Conservation (phyloP, 768 basidiomycete genomes). For the Tylopilus rubrobrunneus region DNA sequence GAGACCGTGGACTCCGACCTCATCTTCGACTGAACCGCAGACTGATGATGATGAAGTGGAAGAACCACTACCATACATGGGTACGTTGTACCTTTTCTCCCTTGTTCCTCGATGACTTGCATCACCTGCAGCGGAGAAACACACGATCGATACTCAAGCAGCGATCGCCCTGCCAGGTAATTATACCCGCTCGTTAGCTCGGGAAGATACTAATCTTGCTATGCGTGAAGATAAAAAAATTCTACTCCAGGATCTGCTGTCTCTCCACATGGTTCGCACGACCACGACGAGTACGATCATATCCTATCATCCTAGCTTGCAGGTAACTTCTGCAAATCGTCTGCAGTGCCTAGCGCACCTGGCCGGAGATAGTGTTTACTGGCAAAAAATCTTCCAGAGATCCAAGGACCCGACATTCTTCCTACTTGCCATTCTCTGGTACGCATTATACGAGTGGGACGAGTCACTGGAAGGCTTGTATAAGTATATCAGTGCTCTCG, state of each 20-base stretch:
- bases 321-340: constrained; percentile 23
- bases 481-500: constrained; percentile 46
- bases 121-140: constrained; percentile 10
- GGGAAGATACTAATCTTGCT: neutral
- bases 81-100: neutral
- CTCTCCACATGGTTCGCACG: constrained; percentile 37
- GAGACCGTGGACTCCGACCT: constrained; percentile 13
- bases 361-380: constrained; percentile 33
- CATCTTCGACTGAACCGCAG: neutral
- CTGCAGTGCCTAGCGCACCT: constrained; percentile 26
- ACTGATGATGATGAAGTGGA: neutral
- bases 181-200: neutral
- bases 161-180: constrained; percentile 25
- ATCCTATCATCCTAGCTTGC: constrained; percentile 27
- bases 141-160: constrained; percentile 29
- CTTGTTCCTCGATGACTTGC: neutral
- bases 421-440: constrained; percentile 48
- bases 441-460: constrained; percentile 60
- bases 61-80: constrained; percentile 4
- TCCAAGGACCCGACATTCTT: constrained; percentile 32
- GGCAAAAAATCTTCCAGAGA: constrained; percentile 28
- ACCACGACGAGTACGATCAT: constrained; percentile 33
- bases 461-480: constrained; percentile 52
- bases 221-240: constrained; percentile 12
- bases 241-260: constrained; percentile 33